Evolutionary conservation across 1,139 yeast species (phyloP).

Genomic region (Geotrichum fermentans): DNA sequence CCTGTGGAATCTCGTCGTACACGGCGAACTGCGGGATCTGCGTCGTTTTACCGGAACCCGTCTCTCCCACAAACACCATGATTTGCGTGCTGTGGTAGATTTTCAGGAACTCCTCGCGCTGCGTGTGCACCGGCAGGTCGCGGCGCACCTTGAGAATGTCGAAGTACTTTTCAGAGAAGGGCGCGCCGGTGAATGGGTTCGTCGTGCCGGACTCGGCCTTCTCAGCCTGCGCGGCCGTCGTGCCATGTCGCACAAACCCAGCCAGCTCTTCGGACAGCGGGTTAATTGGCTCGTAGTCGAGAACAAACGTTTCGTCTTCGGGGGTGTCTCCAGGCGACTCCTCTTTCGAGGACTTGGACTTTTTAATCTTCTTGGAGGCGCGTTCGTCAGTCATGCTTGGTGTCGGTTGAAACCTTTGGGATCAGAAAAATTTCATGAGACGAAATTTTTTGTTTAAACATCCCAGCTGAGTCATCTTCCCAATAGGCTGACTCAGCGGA

Average conservation of each 20-base stretch:
- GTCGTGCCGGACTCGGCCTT: constrained; percentile 55
- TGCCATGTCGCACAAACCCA: constrained; percentile 38
- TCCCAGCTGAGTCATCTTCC: constrained; percentile 3
- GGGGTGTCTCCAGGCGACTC: constrained; percentile 16
- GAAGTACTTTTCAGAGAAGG: constrained; percentile 60
- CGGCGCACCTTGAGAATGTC: constrained; percentile 74
- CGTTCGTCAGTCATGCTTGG: constrained; percentile 26
- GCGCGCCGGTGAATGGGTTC: constrained; percentile 76
- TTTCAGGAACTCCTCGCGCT: constrained; percentile 78
- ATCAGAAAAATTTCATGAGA: not conserved
- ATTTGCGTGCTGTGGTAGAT: constrained; percentile 85
- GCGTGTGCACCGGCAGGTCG: constrained; percentile 90
- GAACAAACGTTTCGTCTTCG: not conserved
- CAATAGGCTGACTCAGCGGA: constrained; percentile 3
- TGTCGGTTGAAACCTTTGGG: not conserved
- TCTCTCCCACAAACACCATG: constrained; percentile 97
- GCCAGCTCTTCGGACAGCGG: constrained; percentile 15
- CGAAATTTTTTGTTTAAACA: not conserved
- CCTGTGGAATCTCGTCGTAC: constrained; percentile 85
- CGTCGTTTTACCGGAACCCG: constrained; percentile 97
- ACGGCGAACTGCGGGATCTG: constrained; percentile 95
- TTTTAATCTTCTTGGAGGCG: constrained; percentile 23
- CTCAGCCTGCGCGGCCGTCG: constrained; percentile 69
- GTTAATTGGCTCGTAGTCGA: constrained; percentile 7
- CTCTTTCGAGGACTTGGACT: constrained; percentile 19